phyloP scores from a whole-genome alignment of 1,139 yeast species.

The Suhomyces kunorum region DNA sequence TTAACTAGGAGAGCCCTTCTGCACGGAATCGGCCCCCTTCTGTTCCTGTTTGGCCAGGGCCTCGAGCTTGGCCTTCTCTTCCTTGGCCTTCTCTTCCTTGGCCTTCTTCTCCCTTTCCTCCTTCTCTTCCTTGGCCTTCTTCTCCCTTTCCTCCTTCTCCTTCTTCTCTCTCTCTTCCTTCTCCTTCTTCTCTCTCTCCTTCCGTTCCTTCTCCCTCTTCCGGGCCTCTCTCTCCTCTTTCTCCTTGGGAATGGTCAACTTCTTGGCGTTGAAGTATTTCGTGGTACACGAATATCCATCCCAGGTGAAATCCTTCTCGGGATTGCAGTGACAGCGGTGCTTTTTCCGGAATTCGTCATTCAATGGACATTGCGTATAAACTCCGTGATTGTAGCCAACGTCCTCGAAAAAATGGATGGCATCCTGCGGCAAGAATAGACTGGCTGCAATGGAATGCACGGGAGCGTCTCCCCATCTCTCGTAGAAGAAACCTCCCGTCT shows the following conservation, averaged over 20 bases:
- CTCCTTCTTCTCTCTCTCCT: conserved; percentile 1
- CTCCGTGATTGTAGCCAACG: conserved; percentile 79
- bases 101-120: not conserved
- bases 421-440: conserved; percentile 63
- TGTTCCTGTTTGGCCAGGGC: not conserved
- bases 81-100: not conserved
- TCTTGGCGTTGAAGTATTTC: conserved; percentile 48
- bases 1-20: too few species aligned
- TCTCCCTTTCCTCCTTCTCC: conserved; percentile 1
- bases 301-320: conserved; percentile 54
- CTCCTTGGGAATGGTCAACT: conserved; percentile 44
- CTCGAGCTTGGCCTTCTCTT: not conserved
- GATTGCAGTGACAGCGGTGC: conserved; percentile 53
- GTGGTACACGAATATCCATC: conserved; percentile 57
- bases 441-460: conserved; percentile 80
- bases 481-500: conserved; percentile 84
- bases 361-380: conserved; percentile 58
- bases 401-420: conserved; percentile 79
- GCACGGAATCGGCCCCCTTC: too few species aligned
- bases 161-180: not conserved
- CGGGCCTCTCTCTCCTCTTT: not conserved
- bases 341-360: conserved; percentile 44
- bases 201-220: not conserved
- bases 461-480: conserved; percentile 99
- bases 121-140: not conserved